A percentile compares a stretch with the other conserved stretches of the same genome.
phyloP scores from a whole-genome alignment of 805 yeast genomes.

The Wickerhamomyces subpelliculosus region DNA sequence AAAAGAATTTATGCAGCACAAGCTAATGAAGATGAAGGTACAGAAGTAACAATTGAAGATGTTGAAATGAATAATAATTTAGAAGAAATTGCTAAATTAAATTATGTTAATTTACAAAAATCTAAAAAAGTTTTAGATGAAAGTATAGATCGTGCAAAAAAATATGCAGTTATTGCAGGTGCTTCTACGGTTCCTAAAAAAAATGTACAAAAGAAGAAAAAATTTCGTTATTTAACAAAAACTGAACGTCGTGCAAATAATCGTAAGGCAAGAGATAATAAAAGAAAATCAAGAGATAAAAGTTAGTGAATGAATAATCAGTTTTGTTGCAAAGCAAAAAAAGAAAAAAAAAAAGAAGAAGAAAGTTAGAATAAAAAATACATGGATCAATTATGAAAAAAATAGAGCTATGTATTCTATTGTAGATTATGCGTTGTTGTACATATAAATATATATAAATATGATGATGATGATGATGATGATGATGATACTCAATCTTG shows the following conservation, averaged over 20 bases:
- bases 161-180: constrained; percentile 58
- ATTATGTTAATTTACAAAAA: constrained; percentile 63
- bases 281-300: constrained; percentile 21
- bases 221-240: constrained; percentile 83
- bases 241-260: constrained; percentile 61
- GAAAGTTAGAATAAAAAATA: no score
- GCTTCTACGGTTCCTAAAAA: constrained; percentile 20
- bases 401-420: no score
- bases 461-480: no score
- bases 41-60: constrained; percentile 42
- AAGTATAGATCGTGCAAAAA: constrained; percentile 72
- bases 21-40: constrained; percentile 27
- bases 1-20: constrained; percentile 7
- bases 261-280: constrained; percentile 36
- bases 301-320: no score
- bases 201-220: constrained; percentile 59
- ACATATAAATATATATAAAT: no score
- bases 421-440: not conserved
- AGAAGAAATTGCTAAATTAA: constrained; percentile 55
- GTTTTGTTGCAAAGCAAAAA: no score
- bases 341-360: no score
- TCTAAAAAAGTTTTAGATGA: constrained; percentile 65
- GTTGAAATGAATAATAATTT: constrained; percentile 42
- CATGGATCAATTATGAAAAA: no score
- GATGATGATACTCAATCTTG: no score